Conservation (phyloP, 768 basidiomycete species). For the Mycena crocata region DNA sequence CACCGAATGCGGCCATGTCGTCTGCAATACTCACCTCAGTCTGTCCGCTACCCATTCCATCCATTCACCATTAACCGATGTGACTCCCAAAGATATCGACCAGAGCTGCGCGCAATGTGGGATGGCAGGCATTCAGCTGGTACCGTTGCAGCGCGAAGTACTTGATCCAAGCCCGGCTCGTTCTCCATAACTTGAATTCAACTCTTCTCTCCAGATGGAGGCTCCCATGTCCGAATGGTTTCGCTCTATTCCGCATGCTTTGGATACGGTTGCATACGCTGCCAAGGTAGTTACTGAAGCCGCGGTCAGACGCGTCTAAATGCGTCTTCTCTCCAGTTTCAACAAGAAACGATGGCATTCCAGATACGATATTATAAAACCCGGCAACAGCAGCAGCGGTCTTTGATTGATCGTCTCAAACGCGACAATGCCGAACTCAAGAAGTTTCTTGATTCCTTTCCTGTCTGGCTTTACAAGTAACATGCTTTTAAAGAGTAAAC, state of each 20-base stretch:
- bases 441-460: constrained; percentile 54
- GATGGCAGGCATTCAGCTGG: constrained; percentile 69
- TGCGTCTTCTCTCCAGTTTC: constrained; percentile 63
- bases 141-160: constrained; percentile 81
- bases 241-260: constrained; percentile 64
- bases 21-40: constrained; percentile 92
- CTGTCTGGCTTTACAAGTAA: constrained; percentile 18
- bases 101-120: constrained; percentile 83
- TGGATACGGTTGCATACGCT: constrained; percentile 76
- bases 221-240: constrained; percentile 89
- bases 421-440: constrained; percentile 64
- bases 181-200: neutral
- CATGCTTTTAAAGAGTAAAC: constrained; percentile 52
- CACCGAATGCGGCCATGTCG: constrained; percentile 87
- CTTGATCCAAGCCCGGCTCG: constrained; percentile 32
- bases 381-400: constrained; percentile 67
- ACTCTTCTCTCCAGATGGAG: constrained; percentile 66
- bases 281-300: constrained; percentile 62
- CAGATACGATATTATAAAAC: constrained; percentile 74
- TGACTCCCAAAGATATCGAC: constrained; percentile 62
- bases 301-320: constrained; percentile 1
- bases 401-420: constrained; percentile 64
- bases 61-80: neutral
- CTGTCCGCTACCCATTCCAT: constrained; percentile 2
- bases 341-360: constrained; percentile 78